phyloP scores from a whole-genome alignment of 371 early-diverging fungal genomes.

The Mucor piriformis region DNA sequence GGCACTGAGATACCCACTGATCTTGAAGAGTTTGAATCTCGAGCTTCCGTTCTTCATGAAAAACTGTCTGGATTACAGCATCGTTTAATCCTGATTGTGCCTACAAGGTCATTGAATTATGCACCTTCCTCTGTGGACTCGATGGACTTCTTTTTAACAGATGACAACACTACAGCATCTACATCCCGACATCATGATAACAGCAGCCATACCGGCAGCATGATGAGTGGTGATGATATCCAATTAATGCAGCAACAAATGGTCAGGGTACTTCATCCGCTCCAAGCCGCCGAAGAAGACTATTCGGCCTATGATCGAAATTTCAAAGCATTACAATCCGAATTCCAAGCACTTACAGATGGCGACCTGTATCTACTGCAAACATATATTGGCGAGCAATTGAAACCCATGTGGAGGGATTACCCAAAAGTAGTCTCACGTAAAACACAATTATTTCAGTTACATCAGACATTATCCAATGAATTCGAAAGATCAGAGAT shows the following conservation, averaged over 20 bases:
- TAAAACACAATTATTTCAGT: conserved; percentile 22
- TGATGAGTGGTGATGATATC: conserved; percentile 12
- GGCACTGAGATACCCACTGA: conserved; percentile 29
- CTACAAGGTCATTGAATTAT: conserved; percentile 34
- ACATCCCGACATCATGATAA: conserved; percentile 6
- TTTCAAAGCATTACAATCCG: conserved; percentile 38
- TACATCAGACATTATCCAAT: conserved; percentile 15
- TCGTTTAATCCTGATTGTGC: conserved; percentile 32
- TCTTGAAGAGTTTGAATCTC: conserved; percentile 34
- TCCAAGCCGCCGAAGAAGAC: conserved; percentile 47
- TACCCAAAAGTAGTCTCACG: conserved; percentile 24
- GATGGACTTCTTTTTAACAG: conserved; percentile 19
- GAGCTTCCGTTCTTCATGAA: conserved; percentile 27
- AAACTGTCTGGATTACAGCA: conserved; percentile 39
- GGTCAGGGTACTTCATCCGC: conserved; percentile 36
- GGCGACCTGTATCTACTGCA: conserved; percentile 27
- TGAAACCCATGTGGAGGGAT: conserved; percentile 13
- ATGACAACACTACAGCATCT: conserved; percentile 20
- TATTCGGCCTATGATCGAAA: conserved; percentile 35
- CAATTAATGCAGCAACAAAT: conserved; percentile 12
- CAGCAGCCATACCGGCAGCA: conserved; percentile 10
- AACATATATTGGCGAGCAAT: conserved; percentile 1
- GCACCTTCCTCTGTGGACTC: conserved; percentile 18
- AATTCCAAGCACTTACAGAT: conserved; percentile 29
- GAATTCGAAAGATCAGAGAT: conserved; percentile 32